Evolutionary conservation across 2,329 filamentous ascomycete species (phyloP), one percentile per base, ranked within the genome.

Genomic region (Fonsecaea pugnacius): DNA sequence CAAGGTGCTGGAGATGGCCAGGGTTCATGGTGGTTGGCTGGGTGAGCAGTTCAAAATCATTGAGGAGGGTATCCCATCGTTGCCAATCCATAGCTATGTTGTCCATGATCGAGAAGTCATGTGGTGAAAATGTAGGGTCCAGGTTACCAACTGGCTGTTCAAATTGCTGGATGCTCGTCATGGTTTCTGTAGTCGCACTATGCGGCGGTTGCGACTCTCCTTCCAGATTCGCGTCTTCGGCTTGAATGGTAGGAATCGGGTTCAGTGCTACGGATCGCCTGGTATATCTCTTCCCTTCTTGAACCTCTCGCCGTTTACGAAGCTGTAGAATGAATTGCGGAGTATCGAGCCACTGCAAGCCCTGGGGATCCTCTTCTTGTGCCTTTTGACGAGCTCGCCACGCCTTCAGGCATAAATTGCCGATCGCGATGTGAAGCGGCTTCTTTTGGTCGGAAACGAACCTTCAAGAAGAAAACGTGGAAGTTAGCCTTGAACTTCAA

Each of bases 401-500:
- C 1, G 80, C 77, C 60, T 77, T 78, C 1, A 82, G 64, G 1
- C 77, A 77, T n/a, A 83, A 70, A 48, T 76, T 76, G 1, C 74
- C 73, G 5, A 82, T 68, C 0, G 80, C 80, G 16, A 78, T 63
- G 24, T 79, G 75, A 8, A 82, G 71, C 1, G 78, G 75, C 46
- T 73, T 75, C 4, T 72, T 70, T 1, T 72, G 62, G 16, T 73
- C 72, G 24, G 68, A 70, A 21, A 75, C 71, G 52, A 80, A 59
- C 30, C 57, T 59, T 36, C 24, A 43, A 18, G 36, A 21, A 50
- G 4, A 24, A 6, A 30, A 24, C 1, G 43, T 12, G 4, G 21
- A 21, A 36, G 33, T 59, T n/a, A 59, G 57, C 40, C 43, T 4
- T 24, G 21, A 48, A 6, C 24, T 6, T 10, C 9, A 24, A 3